Conservation (phyloP, 2,329 filamentous ascomycete genomes). For the Hypoxylon sp. region DNA sequence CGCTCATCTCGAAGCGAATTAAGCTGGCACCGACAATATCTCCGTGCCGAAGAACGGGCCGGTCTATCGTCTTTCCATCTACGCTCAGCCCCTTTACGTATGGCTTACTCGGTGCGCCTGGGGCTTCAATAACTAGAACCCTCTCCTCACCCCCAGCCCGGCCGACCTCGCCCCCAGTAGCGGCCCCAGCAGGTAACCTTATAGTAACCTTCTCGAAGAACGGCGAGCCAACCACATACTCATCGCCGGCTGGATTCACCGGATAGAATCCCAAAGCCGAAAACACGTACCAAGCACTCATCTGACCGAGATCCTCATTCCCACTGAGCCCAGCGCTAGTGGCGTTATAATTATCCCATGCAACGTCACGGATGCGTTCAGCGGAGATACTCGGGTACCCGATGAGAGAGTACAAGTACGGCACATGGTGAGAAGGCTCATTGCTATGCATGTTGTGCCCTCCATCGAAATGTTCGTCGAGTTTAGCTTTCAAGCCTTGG, state of each 20-base stretch:
- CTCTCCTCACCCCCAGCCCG: conserved; percentile 16
- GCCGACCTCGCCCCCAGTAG: conserved; percentile 37
- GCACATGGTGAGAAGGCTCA: conserved; percentile 58
- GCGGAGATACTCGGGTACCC: conserved; percentile 52
- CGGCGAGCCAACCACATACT: conserved; percentile 56
- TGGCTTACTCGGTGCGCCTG: conserved; percentile 50
- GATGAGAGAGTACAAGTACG: conserved; percentile 56
- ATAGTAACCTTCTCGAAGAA: conserved; percentile 56
- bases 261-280: conserved; percentile 58
- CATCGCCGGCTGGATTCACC: conserved; percentile 54
- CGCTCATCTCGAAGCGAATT: conserved; percentile 57
- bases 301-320: conserved; percentile 60
- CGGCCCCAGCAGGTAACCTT: conserved; percentile 46
- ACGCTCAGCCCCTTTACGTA: conserved; percentile 53
- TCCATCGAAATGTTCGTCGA: conserved; percentile 55
- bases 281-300: conserved; percentile 60
- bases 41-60: conserved; percentile 50
- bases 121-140: conserved; percentile 52
- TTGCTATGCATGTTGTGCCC: conserved; percentile 59
- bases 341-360: conserved; percentile 54
- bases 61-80: conserved; percentile 48
- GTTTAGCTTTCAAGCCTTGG: conserved; percentile 50
- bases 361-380: conserved; percentile 49
- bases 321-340: conserved; percentile 56
- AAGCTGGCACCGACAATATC: conserved; percentile 51